Evolutionary conservation across 2,329 filamentous ascomycete species (phyloP).

Genomic region (Stemphylium vesicarium): DNA sequence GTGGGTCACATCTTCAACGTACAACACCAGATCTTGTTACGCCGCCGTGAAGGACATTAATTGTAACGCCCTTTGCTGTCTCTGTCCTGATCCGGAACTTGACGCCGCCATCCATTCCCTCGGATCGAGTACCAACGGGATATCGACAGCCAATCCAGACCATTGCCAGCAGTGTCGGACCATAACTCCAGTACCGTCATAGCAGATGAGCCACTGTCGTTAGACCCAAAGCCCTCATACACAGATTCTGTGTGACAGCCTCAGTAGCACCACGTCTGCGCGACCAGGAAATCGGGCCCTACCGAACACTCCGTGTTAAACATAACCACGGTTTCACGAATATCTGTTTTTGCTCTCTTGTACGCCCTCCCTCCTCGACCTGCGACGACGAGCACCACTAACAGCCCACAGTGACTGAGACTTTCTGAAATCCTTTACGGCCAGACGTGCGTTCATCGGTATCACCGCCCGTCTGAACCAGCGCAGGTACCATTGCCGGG

Average conservation of each 20-base stretch:
- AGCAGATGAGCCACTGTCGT: conserved; percentile 35
- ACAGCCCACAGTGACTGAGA: conserved; percentile 48
- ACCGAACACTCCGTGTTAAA: conserved; percentile 47
- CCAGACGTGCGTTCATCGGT: conserved; percentile 52
- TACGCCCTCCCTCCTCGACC: conserved; percentile 49
- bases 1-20: conserved; percentile 35
- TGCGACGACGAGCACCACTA: conserved; percentile 48
- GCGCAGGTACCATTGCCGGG: conserved; percentile 47
- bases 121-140: conserved; percentile 31
- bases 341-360: conserved; percentile 47
- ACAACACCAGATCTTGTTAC: conserved; percentile 45
- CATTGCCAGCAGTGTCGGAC: conserved; percentile 28
- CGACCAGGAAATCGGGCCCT: conserved; percentile 55
- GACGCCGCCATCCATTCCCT: conserved; percentile 32
- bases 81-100: conserved; percentile 33
- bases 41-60: conserved; percentile 29
- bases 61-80: conserved; percentile 27
- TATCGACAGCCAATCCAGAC: conserved; percentile 34
- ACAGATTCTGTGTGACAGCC: conserved; percentile 48
- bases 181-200: conserved; percentile 38
- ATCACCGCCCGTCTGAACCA: conserved; percentile 46
- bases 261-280: conserved; percentile 55
- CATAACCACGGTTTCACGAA: conserved; percentile 45
- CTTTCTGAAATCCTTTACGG: conserved; percentile 53
- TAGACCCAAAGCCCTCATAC: conserved; percentile 42